A percentile compares a stretch with the other conserved stretches of the same genome.
These are phyloP conservation scores for Colletotrichum eremochloae DNA, from an alignment of 2,329 filamentous ascomycete species.

Conservation along the genomic window DNA sequence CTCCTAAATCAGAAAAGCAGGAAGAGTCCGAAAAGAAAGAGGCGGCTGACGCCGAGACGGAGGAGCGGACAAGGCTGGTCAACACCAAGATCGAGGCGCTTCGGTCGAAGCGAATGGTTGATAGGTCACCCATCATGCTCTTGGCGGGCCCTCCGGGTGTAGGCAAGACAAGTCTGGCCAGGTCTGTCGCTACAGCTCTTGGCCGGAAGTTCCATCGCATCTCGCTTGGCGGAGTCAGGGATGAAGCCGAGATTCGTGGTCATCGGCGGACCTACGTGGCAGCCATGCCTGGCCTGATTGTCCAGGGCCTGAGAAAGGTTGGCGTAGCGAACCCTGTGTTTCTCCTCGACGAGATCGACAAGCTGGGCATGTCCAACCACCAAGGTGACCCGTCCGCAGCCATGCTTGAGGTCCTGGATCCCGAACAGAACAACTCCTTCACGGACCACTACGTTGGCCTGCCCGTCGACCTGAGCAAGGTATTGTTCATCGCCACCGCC, in stretches of 20 bases:
- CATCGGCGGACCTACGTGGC: conserved; percentile 97
- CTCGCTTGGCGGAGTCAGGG: conserved; percentile 92
- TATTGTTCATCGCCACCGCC: conserved; percentile 96
- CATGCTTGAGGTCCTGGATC: conserved; percentile 97
- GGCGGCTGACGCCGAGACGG: conserved; percentile 41
- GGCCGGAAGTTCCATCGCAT: conserved; percentile 97
- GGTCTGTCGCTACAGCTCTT: conserved; percentile 90
- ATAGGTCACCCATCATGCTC: conserved; percentile 96
- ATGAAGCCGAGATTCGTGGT: conserved; percentile 96
- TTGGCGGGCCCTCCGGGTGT: conserved; percentile 94
- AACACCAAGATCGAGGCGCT: conserved; percentile 80
- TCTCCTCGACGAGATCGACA: conserved; percentile 97
- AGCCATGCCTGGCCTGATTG: conserved; percentile 97
- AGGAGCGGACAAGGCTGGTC: conserved; percentile 55
- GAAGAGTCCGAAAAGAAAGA: conserved; percentile 53
- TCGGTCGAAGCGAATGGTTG: conserved; percentile 85
- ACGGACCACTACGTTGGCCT: conserved; percentile 97
- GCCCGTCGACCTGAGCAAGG: conserved; percentile 94
- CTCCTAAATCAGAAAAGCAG: conserved; percentile 45
- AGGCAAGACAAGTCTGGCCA: conserved; percentile 95
- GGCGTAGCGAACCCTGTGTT: conserved; percentile 96
- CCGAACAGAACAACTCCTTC: conserved; percentile 96
- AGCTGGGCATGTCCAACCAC: conserved; percentile 90
- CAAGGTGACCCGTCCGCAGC: conserved; percentile 96
- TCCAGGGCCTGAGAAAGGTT: conserved; percentile 94